Percentiles rank a stretch among this genome's conserved stretches.
phyloP scores from a whole-genome alignment of 352 stramenopile species.

The Phytophthora colocasiae region DNA sequence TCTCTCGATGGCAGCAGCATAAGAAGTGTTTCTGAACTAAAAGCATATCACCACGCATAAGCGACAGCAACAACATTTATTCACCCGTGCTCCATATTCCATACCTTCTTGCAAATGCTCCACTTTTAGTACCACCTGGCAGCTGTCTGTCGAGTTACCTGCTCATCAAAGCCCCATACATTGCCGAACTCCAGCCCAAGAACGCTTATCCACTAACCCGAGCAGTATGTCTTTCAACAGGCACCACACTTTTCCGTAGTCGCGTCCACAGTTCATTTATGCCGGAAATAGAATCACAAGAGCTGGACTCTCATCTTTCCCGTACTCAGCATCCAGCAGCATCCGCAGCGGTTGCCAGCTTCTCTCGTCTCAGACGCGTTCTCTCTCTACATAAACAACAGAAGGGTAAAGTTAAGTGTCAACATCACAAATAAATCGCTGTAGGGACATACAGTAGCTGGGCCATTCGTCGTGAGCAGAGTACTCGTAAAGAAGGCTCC shows the following conservation, averaged over 20 bases:
- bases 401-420: not conserved
- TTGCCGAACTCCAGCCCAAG: constrained; percentile 28
- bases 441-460: constrained; percentile 40
- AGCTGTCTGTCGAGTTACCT: constrained; percentile 1
- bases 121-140: constrained; percentile 20
- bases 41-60: constrained; percentile 4
- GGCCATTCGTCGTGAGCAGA: constrained; percentile 52
- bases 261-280: constrained; percentile 32
- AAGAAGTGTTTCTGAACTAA: constrained; percentile 32
- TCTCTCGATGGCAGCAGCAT: constrained; percentile 24
- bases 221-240: constrained; percentile 37
- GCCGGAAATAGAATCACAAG: constrained; percentile 26
- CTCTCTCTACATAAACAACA: constrained; percentile 26
- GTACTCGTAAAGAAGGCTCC: constrained; percentile 44
- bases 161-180: constrained; percentile 42
- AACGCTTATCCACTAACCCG: constrained; percentile 32
- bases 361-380: constrained; percentile 28
- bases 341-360: constrained; percentile 27
- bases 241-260: constrained; percentile 37
- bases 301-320: not conserved
- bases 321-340: constrained; percentile 15
- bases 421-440: not conserved
- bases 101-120: constrained; percentile 37
- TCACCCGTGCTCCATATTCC: not conserved
- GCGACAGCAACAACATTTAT: not conserved